Conservation (phyloP, 495 filamentous ascomycete genomes). For the Cladorrhinum samala region DNA sequence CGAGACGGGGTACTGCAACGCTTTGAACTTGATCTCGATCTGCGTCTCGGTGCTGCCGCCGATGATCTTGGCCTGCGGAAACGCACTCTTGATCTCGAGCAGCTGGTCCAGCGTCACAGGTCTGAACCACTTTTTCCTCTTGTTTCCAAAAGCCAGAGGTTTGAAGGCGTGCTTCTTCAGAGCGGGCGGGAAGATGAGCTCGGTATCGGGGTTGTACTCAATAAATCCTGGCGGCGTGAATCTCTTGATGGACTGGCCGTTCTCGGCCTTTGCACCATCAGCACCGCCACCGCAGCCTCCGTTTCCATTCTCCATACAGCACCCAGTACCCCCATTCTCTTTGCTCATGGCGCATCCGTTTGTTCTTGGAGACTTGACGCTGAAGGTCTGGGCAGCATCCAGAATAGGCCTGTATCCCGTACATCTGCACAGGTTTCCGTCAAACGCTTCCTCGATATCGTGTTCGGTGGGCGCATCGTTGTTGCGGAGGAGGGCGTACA, state of each 20-base stretch:
- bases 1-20: constrained; percentile 78
- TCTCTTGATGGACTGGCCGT: constrained; percentile 53
- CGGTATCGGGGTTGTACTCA: constrained; percentile 84
- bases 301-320: constrained; percentile 55
- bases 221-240: constrained; percentile 85
- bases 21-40: constrained; percentile 98
- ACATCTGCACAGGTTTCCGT: constrained; percentile 93
- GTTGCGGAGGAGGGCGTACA: constrained; percentile 79
- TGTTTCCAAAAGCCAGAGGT: constrained; percentile 86
- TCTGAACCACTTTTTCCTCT: constrained; percentile 88
- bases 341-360: constrained; percentile 52
- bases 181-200: constrained; percentile 87
- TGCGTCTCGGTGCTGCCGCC: constrained; percentile 96
- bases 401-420: constrained; percentile 93
- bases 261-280: constrained; percentile 39
- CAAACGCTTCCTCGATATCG: constrained; percentile 83
- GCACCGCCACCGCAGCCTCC: constrained; percentile 51
- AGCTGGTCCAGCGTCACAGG: constrained; percentile 83
- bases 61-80: constrained; percentile 87
- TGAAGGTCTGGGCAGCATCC: constrained; percentile 80
- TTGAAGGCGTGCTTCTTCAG: constrained; percentile 75
- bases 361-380: constrained; percentile 21
- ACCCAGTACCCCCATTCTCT: constrained; percentile 57
- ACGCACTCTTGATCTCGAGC: constrained; percentile 79
- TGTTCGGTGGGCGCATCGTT: constrained; percentile 60